Conservation (phyloP, 1,284 basidiomycete genomes). For the Farysia itapuensis region DNA sequence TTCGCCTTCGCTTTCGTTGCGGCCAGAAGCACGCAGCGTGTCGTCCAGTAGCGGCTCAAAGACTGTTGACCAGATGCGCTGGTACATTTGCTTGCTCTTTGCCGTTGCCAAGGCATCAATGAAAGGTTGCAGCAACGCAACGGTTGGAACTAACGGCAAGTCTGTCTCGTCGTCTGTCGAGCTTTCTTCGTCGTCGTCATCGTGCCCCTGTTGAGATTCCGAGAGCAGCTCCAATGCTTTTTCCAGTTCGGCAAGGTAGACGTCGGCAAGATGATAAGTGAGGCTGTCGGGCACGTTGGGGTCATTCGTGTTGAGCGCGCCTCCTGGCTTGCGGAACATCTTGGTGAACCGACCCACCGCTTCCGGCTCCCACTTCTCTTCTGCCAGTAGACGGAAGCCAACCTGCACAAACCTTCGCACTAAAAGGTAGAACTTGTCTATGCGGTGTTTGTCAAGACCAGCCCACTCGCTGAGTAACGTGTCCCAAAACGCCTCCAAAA, state of each 20-base stretch:
- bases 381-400: conserved; percentile 76
- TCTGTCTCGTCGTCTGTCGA: conserved; percentile 9
- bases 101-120: conserved; percentile 71
- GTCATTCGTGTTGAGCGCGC: conserved; percentile 62
- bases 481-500: conserved; percentile 87
- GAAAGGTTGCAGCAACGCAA: conserved; percentile 70
- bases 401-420: conserved; percentile 84
- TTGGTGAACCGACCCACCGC: conserved; percentile 19
- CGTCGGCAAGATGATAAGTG: conserved; percentile 76
- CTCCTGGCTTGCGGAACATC: conserved; percentile 10
- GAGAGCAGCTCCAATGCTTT: conserved; percentile 64
- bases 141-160: conserved; percentile 63
- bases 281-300: conserved; percentile 72
- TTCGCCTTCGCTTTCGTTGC: conserved; percentile 5
- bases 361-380: conserved; percentile 70
- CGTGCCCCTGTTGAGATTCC: background rate
- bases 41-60: conserved; percentile 67
- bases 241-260: conserved; percentile 87
- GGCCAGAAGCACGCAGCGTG: conserved; percentile 17
- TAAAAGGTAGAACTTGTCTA: conserved; percentile 94
- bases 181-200: conserved; percentile 1
- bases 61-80: conserved; percentile 69
- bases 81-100: conserved; percentile 68
- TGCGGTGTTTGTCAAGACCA: conserved; percentile 77
- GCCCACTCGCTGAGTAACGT: conserved; percentile 86